Base-by-base conservation (phyloP, 805 yeast species). In the Candida gorgasii region DNA sequence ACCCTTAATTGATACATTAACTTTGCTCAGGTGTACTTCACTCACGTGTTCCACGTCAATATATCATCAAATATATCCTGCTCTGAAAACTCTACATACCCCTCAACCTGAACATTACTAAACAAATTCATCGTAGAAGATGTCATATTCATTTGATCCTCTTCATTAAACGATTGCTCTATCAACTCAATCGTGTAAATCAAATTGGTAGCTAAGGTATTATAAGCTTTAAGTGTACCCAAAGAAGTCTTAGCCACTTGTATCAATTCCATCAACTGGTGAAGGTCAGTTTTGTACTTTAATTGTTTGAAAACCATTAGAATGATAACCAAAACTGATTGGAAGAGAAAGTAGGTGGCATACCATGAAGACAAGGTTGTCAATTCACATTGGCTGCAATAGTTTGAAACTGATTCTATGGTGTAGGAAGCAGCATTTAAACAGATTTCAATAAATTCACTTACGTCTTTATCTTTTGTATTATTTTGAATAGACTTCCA, bases 301-400 rank as follows among this genome's bases (percentile, higher is more conserved):
- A 24, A 4, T 13, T 28, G 31, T 13, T 28, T 28, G 11, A 14
- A 5, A 5, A 28, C 18, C 14, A 36, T 20, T 16, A 40, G 19
- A 24, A 80, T 69, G 7, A 83, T 80, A 37, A 82, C 76, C 43
- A 82, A 59, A 4, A 77, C 73, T 1, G 86, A 85, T 55, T 82
- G 86, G 60, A 81, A 80, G 11, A 80, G 49, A 56, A 78, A 82
- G 53, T 78, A 82, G 0, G 80, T 76, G 4, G 84, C 77, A 58
- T 80, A 78, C 87, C 87, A 82, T 19, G 78, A 73, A 11, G 78
- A 68, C 22, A 79, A 63, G 18, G 75, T 71, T n/a, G 78, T 68
- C 14, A 71, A 44, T 8, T 62, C 61, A 38, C 63, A 51, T 28
- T 28, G 5, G 5, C 38, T 39, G n/a, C 46, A 27, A 47, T 63